Base-by-base conservation (phyloP, 2,329 filamentous ascomycete species). In the Ophiostoma sp. region DNA sequence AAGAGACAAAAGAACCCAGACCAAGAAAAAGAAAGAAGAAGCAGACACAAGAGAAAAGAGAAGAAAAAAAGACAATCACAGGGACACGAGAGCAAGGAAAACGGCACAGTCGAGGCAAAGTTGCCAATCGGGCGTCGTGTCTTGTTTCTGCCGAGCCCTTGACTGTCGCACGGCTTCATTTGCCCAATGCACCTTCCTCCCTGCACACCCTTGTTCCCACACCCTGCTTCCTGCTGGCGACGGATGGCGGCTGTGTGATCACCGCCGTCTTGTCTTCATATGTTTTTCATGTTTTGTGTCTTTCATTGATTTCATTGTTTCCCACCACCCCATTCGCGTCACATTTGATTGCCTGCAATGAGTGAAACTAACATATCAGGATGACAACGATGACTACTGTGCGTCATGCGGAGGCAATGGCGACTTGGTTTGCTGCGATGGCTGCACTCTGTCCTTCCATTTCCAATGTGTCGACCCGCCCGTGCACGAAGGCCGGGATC, bases 371-470 rank as follows among this genome's bases (percentile, higher is more conserved):
- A 68, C 44, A 23, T 17, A 4, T 17, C 78, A 86, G 83, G 83
- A 87, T 75, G 90, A 97, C 73, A 96, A 96, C 79, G 92, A 95
- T 78, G 94, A 98, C 79, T 90, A 90, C 77, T 99, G 94, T 82
- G 90, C 90, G 72, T 88, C 93, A 65, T 99, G 95, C 81, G 88
- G 90, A 76, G 91, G 90, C 73, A 90, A 88, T 74, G 94, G 94
- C 71, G 88, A 93, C 75, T 86, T 99, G 73, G 85, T 98, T 74
- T 97, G 94, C 81, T 99, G 95, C 79, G 95, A 98, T 81, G 92
- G 91, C 73, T 99, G 95, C 81, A 87, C 90, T 72, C 88, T 92
- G 74, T 92, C 94, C 6, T 97, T 96, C 80, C 95, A 98, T 80
- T 93, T 95, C 78, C 85, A 87, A 72, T 98, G 95, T 78, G 87